Conservation (phyloP, 495 filamentous ascomycete genomes). For the Polyplosphaeria fusca region DNA sequence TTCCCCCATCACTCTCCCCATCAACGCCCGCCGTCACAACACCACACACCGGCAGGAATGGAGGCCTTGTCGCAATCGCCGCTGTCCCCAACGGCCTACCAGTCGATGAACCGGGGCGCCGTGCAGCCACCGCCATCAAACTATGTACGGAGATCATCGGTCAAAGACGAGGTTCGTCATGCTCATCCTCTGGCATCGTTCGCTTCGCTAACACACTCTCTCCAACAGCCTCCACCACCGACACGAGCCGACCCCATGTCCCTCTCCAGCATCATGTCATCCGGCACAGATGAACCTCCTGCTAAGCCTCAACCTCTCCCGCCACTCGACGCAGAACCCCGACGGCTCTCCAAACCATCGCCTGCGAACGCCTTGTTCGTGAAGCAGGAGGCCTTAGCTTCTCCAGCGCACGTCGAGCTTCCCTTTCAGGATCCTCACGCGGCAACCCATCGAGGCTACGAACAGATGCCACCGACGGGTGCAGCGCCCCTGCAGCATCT, state of each 20-base stretch:
- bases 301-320: slow-evolving; percentile 43
- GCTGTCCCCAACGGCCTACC: slow-evolving; percentile 34
- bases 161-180: slow-evolving; percentile 27
- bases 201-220: slow-evolving; percentile 13
- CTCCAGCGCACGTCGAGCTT: slow-evolving; percentile 38
- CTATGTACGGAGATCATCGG: slow-evolving; percentile 23
- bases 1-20: slow-evolving; percentile 34
- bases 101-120: slow-evolving; percentile 27
- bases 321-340: slow-evolving; percentile 27
- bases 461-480: slow-evolving; percentile 21
- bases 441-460: slow-evolving; percentile 12
- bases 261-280: slow-evolving; percentile 81
- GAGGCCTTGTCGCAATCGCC: slow-evolving; percentile 35
- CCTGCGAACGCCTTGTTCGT: slow-evolving; percentile 22
- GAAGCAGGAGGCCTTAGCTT: slow-evolving; percentile 46
- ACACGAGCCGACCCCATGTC: slow-evolving; percentile 70
- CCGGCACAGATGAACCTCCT: slow-evolving; percentile 58
- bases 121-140: slow-evolving; percentile 27
- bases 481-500: slow-evolving; percentile 45
- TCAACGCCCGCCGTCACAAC: slow-evolving; percentile 25
- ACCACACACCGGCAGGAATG: slow-evolving; percentile 22
- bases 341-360: slow-evolving; percentile 17
- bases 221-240: slow-evolving; percentile 19
- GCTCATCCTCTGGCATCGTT: background rate
- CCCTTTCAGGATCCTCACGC: slow-evolving; percentile 8